phyloP scores from a whole-genome alignment of 768 basidiomycete genomes.

The Xerocomellus amylosporus region DNA sequence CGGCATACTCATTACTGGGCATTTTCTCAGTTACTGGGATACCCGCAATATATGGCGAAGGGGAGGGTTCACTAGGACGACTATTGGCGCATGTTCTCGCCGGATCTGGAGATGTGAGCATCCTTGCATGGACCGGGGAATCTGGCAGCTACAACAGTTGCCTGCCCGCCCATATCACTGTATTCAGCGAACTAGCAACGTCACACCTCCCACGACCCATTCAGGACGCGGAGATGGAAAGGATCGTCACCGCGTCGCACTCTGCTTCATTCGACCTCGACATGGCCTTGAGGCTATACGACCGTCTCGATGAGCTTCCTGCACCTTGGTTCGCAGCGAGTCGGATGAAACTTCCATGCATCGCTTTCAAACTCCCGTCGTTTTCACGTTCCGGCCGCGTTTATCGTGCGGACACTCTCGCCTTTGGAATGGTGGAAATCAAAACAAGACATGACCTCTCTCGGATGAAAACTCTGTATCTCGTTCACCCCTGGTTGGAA shows the following conservation, averaged over 20 bases:
- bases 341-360: conserved; percentile 7
- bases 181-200: background rate
- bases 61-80: background rate
- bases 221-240: background rate
- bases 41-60: background rate
- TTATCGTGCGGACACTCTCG: background rate
- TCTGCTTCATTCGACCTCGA: background rate
- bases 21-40: background rate
- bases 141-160: background rate
- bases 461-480: background rate
- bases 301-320: background rate
- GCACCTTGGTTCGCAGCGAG: background rate
- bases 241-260: too few species aligned
- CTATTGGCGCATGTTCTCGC: background rate
- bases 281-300: background rate
- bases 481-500: conserved; percentile 7
- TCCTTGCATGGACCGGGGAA: background rate
- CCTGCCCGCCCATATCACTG: background rate
- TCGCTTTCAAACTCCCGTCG: background rate
- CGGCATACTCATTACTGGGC: too few species aligned
- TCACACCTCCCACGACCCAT: background rate
- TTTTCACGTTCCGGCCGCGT: background rate
- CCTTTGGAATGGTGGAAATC: conserved; percentile 1
- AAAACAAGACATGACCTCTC: background rate
- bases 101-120: background rate